Conservation (phyloP, 371 early-diverging fungal genomes). For the Entomophthora muscae region DNA sequence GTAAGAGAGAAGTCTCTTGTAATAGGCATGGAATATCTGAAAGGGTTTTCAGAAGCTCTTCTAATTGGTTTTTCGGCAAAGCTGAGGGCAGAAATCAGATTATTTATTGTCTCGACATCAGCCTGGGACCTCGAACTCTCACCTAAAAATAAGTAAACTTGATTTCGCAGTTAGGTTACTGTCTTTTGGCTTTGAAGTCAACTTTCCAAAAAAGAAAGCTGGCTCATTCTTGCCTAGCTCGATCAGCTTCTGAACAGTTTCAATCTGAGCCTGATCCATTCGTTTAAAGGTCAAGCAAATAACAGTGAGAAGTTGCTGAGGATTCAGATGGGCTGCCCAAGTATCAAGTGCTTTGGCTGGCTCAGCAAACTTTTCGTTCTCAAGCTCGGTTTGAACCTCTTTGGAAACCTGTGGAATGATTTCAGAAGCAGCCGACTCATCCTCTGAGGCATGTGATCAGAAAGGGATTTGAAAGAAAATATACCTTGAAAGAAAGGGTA, state of each 20-base stretch:
- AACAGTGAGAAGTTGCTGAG: not conserved
- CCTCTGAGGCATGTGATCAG: not conserved
- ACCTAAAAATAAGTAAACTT: not conserved
- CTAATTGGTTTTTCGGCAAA: not conserved
- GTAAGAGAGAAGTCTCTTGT: not conserved
- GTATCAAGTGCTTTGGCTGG: constrained; percentile 1
- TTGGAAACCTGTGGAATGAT: not conserved
- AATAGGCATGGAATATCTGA: constrained; percentile 3
- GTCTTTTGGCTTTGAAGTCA: not conserved
- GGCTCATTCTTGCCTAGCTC: constrained; percentile 2
- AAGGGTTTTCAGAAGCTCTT: not conserved
- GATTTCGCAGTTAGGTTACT: not conserved
- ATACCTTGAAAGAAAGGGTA: not conserved
- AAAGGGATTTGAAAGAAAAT: not conserved
- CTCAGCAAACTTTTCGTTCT: not conserved
- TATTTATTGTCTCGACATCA: not conserved
- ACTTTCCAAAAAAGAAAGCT: constrained; percentile 4
- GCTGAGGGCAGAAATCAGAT: not conserved
- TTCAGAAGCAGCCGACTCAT: not conserved
- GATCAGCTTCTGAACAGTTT: not conserved
- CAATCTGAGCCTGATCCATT: not conserved
- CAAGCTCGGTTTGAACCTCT: constrained; percentile 1
- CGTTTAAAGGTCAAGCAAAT: constrained; percentile 1
- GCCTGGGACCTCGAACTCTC: not conserved
- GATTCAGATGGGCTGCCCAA: not conserved